phyloP scores from a whole-genome alignment of 345 rosid genomes.

The Zanthoxylum bungeanum region DNA sequence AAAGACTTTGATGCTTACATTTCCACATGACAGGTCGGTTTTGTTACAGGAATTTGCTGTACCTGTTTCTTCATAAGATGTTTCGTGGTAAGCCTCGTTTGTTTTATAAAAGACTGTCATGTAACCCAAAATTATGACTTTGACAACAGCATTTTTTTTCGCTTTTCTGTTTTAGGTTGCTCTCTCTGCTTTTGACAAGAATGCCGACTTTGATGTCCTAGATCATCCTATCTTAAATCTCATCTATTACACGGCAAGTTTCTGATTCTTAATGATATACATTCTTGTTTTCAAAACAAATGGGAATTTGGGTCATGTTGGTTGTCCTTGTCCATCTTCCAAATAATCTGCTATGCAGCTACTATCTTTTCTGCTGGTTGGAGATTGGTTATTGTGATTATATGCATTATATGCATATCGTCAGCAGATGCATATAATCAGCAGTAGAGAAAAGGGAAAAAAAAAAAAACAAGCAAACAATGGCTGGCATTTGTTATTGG shows the following conservation, averaged over 20 bases:
- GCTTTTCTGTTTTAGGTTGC: constrained; percentile 26
- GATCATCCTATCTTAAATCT: constrained; percentile 73
- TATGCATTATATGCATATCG: background rate
- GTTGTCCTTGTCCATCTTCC: background rate
- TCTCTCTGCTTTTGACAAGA: constrained; percentile 46
- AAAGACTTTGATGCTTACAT: background rate
- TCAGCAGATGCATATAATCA: background rate
- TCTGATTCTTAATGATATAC: background rate
- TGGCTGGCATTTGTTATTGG: background rate
- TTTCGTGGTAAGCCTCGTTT: constrained; percentile 47
- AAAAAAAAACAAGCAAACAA: background rate
- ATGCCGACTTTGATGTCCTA: constrained; percentile 59
- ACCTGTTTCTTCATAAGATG: constrained; percentile 80
- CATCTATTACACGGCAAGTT: constrained; percentile 56
- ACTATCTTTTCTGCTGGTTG: background rate
- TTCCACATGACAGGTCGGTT: constrained; percentile 60
- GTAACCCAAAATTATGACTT: background rate
- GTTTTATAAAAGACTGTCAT: background rate
- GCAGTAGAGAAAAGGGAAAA: background rate
- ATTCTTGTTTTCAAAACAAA: background rate
- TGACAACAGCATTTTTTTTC: background rate
- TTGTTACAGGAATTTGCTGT: constrained; percentile 66
- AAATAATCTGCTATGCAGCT: background rate
- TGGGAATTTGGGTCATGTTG: background rate
- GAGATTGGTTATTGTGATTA: background rate